These are phyloP conservation scores for Trichosporon faecale DNA, from an alignment of 1,284 basidiomycete species.

Conservation along the genomic window DNA sequence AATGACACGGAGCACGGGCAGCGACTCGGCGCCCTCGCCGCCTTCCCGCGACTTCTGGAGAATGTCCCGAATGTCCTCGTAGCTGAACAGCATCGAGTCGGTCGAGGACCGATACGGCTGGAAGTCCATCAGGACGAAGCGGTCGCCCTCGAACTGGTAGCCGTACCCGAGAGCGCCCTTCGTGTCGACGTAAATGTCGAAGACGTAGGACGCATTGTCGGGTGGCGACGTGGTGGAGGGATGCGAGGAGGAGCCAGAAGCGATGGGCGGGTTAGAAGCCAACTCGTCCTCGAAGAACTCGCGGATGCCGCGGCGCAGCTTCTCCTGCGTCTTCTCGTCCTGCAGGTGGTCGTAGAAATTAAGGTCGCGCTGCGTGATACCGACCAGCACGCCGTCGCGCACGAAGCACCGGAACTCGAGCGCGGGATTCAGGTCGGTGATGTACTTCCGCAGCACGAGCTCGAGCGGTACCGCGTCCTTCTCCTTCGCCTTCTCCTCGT, in stretches of 20 bases:
- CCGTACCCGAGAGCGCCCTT: neutral
- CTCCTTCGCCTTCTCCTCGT: neutral
- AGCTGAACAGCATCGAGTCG: slow-evolving; percentile 80
- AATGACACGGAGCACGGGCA: slow-evolving; percentile 66
- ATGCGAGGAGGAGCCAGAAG: neutral
- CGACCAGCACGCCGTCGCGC: slow-evolving; percentile 64
- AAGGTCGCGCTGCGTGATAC: slow-evolving; percentile 81
- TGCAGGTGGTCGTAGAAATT: slow-evolving; percentile 87
- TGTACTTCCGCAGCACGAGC: slow-evolving; percentile 87
- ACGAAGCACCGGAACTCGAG: slow-evolving; percentile 87
- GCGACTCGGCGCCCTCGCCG: neutral
- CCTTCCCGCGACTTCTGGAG: neutral
- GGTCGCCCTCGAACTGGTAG: slow-evolving; percentile 63
- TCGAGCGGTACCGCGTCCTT: slow-evolving; percentile 58
- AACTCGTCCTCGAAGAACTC: slow-evolving; percentile 70
- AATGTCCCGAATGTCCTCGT: slow-evolving; percentile 64
- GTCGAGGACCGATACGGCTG: slow-evolving; percentile 82
- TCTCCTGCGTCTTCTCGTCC: slow-evolving; percentile 58
- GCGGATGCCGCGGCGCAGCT: slow-evolving; percentile 59
- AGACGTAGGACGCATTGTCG: slow-evolving; percentile 54
- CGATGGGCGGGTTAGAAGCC: slow-evolving; percentile 47
- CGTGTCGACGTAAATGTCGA: slow-evolving; percentile 65
- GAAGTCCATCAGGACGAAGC: slow-evolving; percentile 81
- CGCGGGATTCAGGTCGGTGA: slow-evolving; percentile 67
- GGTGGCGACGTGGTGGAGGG: neutral